A percentile compares a stretch with the other conserved stretches of the same genome.
Evolutionary conservation across 1,139 yeast genomes (phyloP).

Genomic region (Meyerozyma guilliermondii): DNA sequence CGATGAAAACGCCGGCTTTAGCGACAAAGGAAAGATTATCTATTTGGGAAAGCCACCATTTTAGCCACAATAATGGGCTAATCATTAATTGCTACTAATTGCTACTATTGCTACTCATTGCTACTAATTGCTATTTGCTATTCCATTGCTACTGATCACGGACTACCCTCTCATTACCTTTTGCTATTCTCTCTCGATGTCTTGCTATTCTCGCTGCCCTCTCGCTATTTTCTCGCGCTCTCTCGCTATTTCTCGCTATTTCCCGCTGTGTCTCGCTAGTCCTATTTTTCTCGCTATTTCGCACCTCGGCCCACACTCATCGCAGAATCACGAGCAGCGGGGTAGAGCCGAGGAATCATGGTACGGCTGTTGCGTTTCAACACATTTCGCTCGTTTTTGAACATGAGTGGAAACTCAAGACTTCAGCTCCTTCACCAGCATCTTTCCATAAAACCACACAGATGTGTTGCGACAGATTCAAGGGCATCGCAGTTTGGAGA

Average conservation of each 20-base stretch:
- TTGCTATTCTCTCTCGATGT: not conserved
- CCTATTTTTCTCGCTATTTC: not conserved
- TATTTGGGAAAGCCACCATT: constrained; percentile 60
- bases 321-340: not conserved
- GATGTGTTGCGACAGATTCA: not conserved
- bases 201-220: too few species aligned
- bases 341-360: not conserved
- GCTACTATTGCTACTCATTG: not conserved
- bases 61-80: too few species aligned
- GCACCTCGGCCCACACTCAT: not conserved
- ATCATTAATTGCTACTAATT: not conserved
- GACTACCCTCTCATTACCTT: too few species aligned
- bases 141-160: not conserved
- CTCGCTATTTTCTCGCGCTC: too few species aligned
- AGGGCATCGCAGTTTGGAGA: not conserved
- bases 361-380: not conserved
- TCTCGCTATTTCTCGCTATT: not conserved
- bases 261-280: not conserved
- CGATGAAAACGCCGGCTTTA: constrained; percentile 63
- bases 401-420: not conserved
- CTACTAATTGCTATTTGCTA: not conserved
- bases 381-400: not conserved
- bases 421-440: not conserved
- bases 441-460: not conserved
- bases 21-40: constrained; percentile 50